phyloP scores from a whole-genome alignment of 1,284 basidiomycete genomes.

The Rhodotorula mucilaginosa region DNA sequence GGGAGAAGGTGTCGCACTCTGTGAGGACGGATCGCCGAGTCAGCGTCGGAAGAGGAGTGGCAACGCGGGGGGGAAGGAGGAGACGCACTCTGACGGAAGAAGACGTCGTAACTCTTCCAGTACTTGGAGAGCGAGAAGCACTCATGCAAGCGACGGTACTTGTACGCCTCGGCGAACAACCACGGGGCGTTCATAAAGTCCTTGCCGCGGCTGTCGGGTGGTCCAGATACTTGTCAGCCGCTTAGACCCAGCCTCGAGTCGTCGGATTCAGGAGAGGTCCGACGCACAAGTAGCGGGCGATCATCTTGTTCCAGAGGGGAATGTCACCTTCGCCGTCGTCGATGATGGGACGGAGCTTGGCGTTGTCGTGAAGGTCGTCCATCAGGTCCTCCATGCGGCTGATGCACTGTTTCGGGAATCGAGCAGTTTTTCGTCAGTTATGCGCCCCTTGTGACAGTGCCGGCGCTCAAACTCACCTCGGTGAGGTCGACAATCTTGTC shows the following conservation, averaged over 20 bases:
- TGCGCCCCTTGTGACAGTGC: no score
- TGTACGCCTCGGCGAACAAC: slow-evolving; percentile 79
- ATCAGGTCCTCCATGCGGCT: slow-evolving; percentile 55
- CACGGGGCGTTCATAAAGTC: slow-evolving; percentile 94
- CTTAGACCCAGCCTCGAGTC: neutral
- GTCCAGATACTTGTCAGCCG: neutral
- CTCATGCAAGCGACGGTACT: slow-evolving; percentile 63
- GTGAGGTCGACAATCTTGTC: slow-evolving; percentile 83
- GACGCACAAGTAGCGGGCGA: slow-evolving; percentile 62
- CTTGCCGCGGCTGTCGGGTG: slow-evolving; percentile 64
- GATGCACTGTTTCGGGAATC: slow-evolving; percentile 61
- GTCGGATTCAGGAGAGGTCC: no score
- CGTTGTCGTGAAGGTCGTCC: slow-evolving; percentile 51
- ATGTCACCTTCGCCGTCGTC: slow-evolving; percentile 94
- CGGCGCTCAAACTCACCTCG: slow-evolving; percentile 43
- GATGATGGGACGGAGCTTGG: slow-evolving; percentile 68
- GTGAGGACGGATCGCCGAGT: slow-evolving; percentile 32
- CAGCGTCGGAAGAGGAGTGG: slow-evolving; percentile 17
- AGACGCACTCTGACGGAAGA: slow-evolving; percentile 75
- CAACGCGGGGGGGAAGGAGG: neutral
- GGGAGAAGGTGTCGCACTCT: slow-evolving; percentile 88
- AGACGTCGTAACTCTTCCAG: slow-evolving; percentile 80
- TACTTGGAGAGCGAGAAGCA: slow-evolving; percentile 90
- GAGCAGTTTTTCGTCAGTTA: neutral
- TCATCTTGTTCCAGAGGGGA: slow-evolving; percentile 87